These are phyloP conservation scores for Citrus unshiu DNA, from an alignment of 345 rosid genomes.

Conservation along the genomic window DNA sequence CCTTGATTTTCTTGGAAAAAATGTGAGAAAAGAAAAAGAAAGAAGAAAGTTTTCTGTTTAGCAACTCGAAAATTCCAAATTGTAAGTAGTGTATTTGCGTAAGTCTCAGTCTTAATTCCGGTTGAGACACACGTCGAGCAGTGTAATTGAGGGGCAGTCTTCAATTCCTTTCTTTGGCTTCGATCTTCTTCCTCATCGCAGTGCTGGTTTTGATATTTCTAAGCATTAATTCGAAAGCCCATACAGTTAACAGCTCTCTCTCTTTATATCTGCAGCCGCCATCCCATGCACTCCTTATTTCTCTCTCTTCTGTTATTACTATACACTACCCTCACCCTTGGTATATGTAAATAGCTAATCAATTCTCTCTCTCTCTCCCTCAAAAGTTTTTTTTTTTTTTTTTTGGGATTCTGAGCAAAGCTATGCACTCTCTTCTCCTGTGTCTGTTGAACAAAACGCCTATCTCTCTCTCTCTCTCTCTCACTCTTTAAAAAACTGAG, in stretches of 20 bases:
- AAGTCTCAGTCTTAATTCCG: too few species aligned
- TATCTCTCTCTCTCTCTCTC: conserved; percentile 13
- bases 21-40: too few species aligned
- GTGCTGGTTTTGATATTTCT: conserved; percentile 15
- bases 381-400: background rate
- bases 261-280: conserved; percentile 65
- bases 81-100: background rate
- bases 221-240: conserved; percentile 3
- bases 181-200: conserved; percentile 5
- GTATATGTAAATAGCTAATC: too few species aligned
- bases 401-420: conserved; percentile 18
- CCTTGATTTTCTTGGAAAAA: conserved; percentile 5
- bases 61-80: background rate
- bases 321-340: too few species aligned
- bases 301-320: too few species aligned
- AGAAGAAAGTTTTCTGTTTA: too few species aligned
- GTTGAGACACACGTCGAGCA: too few species aligned
- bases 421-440: conserved; percentile 21
- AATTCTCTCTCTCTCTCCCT: conserved; percentile 20
- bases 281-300: conserved; percentile 13
- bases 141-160: conserved; percentile 3
- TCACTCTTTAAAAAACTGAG: conserved; percentile 1
- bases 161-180: conserved; percentile 7
- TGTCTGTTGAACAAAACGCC: conserved; percentile 17
- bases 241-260: conserved; percentile 39